Evolutionary conservation across 805 yeast genomes (phyloP).

Genomic region (Teunomyces barrocoloradensis): DNA sequence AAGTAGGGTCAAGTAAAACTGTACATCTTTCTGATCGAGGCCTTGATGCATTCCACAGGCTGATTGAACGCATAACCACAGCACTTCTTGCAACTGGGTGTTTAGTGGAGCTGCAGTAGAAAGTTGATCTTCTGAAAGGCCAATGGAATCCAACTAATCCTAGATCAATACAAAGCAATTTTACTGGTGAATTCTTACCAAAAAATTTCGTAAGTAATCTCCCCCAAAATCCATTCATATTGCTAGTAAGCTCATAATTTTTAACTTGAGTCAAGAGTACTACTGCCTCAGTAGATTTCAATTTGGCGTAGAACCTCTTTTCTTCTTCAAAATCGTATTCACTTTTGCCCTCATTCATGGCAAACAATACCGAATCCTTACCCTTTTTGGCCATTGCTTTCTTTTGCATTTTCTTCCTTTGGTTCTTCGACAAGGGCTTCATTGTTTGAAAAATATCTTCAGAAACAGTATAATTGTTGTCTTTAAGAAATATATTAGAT

Average conservation of each 20-base stretch:
- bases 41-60: constrained; percentile 30
- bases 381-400: not conserved
- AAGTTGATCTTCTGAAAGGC: constrained; percentile 43
- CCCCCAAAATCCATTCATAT: constrained; percentile 26
- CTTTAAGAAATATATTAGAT: not conserved
- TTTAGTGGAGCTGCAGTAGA: constrained; percentile 36
- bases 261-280: constrained; percentile 35
- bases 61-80: constrained; percentile 35
- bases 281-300: constrained; percentile 40
- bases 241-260: constrained; percentile 36
- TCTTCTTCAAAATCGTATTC: not conserved
- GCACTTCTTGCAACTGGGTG: constrained; percentile 42
- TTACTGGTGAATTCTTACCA: constrained; percentile 28
- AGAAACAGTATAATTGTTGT: not conserved
- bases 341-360: not conserved
- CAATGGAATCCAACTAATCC: constrained; percentile 44
- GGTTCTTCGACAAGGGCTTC: constrained; percentile 3
- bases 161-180: constrained; percentile 33
- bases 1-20: constrained; percentile 37
- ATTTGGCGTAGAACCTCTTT: constrained; percentile 24
- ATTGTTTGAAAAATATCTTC: not conserved
- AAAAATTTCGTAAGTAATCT: constrained; percentile 16
- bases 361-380: not conserved
- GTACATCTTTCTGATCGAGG: constrained; percentile 24
- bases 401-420: not conserved